Evolutionary conservation across 106 monocot genomes (phyloP).

Genomic region (Iris macrosiphon): DNA sequence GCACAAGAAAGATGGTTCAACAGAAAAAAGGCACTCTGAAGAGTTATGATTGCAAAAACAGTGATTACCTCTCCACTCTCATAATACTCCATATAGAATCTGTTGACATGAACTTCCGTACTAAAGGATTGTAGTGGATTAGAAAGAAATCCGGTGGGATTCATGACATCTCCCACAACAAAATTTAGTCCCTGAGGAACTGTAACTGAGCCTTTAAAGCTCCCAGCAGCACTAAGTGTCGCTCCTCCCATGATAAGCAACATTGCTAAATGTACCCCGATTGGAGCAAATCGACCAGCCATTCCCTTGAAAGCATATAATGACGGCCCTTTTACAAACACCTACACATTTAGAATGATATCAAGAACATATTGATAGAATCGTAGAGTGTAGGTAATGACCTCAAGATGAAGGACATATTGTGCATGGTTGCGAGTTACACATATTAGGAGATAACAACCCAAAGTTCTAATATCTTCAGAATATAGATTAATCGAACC

Average conservation of each 20-base stretch:
- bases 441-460: too few species aligned
- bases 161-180: conserved; percentile 90
- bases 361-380: neutral
- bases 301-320: conserved; percentile 94
- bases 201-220: conserved; percentile 79
- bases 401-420: too few species aligned
- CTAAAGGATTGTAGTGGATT: conserved; percentile 46
- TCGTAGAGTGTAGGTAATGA: too few species aligned
- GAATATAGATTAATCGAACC: neutral
- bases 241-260: conserved; percentile 87
- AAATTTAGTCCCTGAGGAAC: conserved; percentile 96
- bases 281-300: conserved; percentile 90
- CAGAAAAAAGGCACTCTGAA: neutral
- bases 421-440: too few species aligned
- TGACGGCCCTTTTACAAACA: conserved; percentile 74
- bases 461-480: too few species aligned
- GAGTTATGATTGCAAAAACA: neutral
- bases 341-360: conserved; percentile 24
- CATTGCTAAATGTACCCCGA: conserved; percentile 94
- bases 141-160: conserved; percentile 76
- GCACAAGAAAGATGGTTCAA: neutral
- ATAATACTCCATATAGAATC: conserved; percentile 94
- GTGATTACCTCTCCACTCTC: conserved; percentile 84
- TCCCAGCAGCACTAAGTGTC: conserved; percentile 78
- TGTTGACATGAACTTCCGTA: conserved; percentile 95